Evolutionary conservation across 2,329 filamentous ascomycete genomes (phyloP), one percentile per base, ranked within the genome.

Genomic region (Aspergillus tanneri): DNA sequence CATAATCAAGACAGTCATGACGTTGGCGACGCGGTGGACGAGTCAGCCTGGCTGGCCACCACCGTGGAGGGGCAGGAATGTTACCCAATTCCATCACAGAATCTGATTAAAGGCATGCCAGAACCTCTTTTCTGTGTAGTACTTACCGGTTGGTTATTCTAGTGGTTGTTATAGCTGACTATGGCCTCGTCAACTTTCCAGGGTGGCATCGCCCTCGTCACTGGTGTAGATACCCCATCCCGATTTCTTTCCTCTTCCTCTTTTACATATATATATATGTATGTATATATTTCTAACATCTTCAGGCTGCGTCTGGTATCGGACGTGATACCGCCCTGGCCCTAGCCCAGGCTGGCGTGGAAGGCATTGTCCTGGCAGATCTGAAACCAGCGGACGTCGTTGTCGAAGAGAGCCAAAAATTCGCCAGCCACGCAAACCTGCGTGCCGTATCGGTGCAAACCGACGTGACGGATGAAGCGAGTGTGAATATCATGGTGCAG

Each of bases 241-340:
- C 19, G 7, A 10, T 14, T 14, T 16, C 14, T 28, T 5, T 14
- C 3, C 14, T 16, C n/a, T 12, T 16, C 9, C 30, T 7, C n/a
- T n/a, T n/a, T n/a, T n/a, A n/a, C n/a, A n/a, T n/a, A n/a, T n/a
- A n/a, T n/a, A n/a, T n/a, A n/a, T n/a, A n/a, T n/a, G n/a, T n/a
- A n/a, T n/a, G n/a, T n/a, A n/a, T n/a, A n/a, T n/a, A n/a, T n/a
- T n/a, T 2, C 18, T 43, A 5, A 32, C 6, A 8, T 11, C 2
- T 24, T 18, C 23, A 47, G 46, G 39, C 46, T 18, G 32, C 38
- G 9, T 47, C 46, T 6, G 46, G 38, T 2, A 47, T 47, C 23
- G 38, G 46, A 5, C 32, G 35, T 16, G 46, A 47, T 2, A 16
- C 19, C 2, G 30, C 12, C 32, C 32, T 47, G 7, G 44, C 44